phyloP scores from a whole-genome alignment of 2,329 filamentous ascomycete genomes.

The Didymella glomerata region DNA sequence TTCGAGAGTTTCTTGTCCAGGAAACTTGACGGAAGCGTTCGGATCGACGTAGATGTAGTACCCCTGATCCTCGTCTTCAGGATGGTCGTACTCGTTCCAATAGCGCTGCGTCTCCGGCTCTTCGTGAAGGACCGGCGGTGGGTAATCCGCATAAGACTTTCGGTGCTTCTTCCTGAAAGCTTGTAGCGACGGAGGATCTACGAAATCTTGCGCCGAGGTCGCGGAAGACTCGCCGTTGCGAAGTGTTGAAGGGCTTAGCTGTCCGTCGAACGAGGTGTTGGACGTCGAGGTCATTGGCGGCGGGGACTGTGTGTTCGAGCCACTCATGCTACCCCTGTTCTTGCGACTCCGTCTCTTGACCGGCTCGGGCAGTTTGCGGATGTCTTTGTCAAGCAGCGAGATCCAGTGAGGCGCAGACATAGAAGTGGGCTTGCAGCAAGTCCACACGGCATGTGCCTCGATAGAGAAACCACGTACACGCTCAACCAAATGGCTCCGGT shows the following conservation, averaged over 20 bases:
- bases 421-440: conserved; percentile 54
- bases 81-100: conserved; percentile 89
- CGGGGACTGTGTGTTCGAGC: conserved; percentile 36
- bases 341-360: conserved; percentile 41
- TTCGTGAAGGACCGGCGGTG: conserved; percentile 29
- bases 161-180: conserved; percentile 56
- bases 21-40: conserved; percentile 66
- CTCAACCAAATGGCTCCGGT: conserved; percentile 60
- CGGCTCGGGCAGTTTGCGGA: conserved; percentile 60
- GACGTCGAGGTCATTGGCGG: conserved; percentile 51
- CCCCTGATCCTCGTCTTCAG: conserved; percentile 68
- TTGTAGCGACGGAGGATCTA: conserved; percentile 51
- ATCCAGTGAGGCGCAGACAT: conserved; percentile 56
- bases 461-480: conserved; percentile 63
- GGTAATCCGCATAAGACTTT: conserved; percentile 41
- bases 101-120: conserved; percentile 57
- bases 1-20: conserved; percentile 69
- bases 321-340: conserved; percentile 33
- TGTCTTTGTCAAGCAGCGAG: conserved; percentile 58
- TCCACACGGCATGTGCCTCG: conserved; percentile 62
- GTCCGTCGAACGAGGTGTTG: conserved; percentile 50
- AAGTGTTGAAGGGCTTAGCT: conserved; percentile 41
- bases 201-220: conserved; percentile 47
- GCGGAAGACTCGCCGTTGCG: conserved; percentile 46
- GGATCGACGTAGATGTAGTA: conserved; percentile 81